Evolutionary conservation across 805 yeast genomes (phyloP).

Genomic region (Danielozyma ontarioensis): DNA sequence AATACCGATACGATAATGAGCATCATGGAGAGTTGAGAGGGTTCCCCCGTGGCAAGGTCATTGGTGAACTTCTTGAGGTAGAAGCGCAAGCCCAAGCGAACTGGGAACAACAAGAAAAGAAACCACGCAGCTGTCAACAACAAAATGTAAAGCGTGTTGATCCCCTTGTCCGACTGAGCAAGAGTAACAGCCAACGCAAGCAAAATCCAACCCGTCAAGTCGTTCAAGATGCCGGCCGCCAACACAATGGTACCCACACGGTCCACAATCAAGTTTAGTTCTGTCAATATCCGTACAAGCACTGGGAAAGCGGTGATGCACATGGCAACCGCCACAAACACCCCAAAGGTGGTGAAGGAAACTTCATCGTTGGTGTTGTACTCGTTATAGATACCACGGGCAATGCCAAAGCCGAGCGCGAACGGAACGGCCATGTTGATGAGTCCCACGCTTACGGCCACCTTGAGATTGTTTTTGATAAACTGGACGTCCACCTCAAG

Average conservation of each 20-base stretch:
- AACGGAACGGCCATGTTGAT: conserved; percentile 75
- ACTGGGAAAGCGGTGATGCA: conserved; percentile 87
- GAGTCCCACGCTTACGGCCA: conserved; percentile 65
- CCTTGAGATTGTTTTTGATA: conserved; percentile 53
- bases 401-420: conserved; percentile 69
- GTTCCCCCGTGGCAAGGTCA: conserved; percentile 54
- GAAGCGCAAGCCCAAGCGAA: conserved; percentile 44
- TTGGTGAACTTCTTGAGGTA: conserved; percentile 43
- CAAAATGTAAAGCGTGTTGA: conserved; percentile 64
- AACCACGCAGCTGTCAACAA: conserved; percentile 69
- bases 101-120: conserved; percentile 52
- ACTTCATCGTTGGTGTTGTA: conserved; percentile 34
- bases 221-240: conserved; percentile 80
- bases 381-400: conserved; percentile 61
- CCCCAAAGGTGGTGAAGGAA: conserved; percentile 69
- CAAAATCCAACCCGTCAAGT: conserved; percentile 75
- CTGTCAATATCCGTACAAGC: conserved; percentile 71
- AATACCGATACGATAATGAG: conserved; percentile 53
- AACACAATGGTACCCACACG: conserved; percentile 68
- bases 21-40: conserved; percentile 58
- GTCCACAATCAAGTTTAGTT: conserved; percentile 63
- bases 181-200: conserved; percentile 72
- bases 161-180: conserved; percentile 67
- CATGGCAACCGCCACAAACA: conserved; percentile 77
- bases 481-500: conserved; percentile 70